Base-by-base conservation (phyloP, 352 stramenopile species). In the Phytophthora pisi region DNA sequence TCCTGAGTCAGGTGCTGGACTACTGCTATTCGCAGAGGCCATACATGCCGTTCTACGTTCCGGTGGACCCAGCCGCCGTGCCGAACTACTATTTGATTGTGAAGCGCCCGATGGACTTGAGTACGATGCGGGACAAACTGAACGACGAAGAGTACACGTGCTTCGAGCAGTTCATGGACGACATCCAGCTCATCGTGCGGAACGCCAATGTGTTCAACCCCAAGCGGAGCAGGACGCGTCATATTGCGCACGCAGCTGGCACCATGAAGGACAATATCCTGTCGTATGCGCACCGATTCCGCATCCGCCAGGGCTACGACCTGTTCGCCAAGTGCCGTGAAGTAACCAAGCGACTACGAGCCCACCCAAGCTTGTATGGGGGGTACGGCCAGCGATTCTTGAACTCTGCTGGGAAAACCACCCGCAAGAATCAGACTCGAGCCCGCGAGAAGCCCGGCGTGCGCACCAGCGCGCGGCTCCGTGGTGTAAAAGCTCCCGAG, bases 131-230 rank as follows among this genome's bases (percentile, higher is more conserved):
- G 5, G 86, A 92, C 49, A 96, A 96, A 65, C 67, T 98, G 7
- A 94, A 97, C 57, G 88, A 96, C 20, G 77, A 90, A 28, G 88
- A 96, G 57, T 98, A 98, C 72, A 91, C 79, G 7, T 96, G 84
- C 30, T 94, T 95, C 30, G 89, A 97, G 53, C 77, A 88, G 40
- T 98, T 97, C 51, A 80, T 96, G 61, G 75, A 86, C 45, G 90
- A 98, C 61, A 89, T 98, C 28, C 80, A 93, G 52, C 79, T 92
- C 51, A 97, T 98, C 28, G 84, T 96, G 26, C 73, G 78, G 9
- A 97, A 98, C 51, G 91, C 92, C 28, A 93, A 94, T 45, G 77
- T 96, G 34, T 97, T 96, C 70, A 97, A 98, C 65, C 92, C 92
- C 8, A 91, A 88, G 45, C 78, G 80, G 30, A 93, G 87, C 47